Conservation (phyloP, 2,329 filamentous ascomycete species). For the Lasiodiplodia gonubiensis region DNA sequence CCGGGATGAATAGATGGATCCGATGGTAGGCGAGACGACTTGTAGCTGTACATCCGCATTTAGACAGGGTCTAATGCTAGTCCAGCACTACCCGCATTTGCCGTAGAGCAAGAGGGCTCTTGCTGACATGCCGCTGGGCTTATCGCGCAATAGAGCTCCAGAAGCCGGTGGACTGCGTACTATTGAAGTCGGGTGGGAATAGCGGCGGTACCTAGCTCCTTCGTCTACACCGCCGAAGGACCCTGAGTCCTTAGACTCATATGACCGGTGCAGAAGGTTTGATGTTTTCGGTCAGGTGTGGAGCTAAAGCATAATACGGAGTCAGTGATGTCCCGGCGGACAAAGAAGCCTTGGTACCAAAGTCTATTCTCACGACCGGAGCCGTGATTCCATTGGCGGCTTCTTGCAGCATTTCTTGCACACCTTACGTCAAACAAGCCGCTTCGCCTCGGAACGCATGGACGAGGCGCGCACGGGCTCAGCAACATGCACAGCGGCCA, state of each 20-base stretch:
- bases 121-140: neutral
- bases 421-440: neutral
- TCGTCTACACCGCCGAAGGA: neutral
- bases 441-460: neutral
- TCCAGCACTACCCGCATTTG: neutral
- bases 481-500: slow-evolving; percentile 4
- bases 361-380: neutral
- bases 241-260: neutral
- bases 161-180: neutral
- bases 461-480: slow-evolving; percentile 17
- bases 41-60: neutral
- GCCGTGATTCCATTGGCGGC: no score
- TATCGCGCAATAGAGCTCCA: no score
- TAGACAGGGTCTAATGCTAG: neutral
- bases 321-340: neutral
- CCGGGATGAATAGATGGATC: neutral
- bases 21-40: no score
- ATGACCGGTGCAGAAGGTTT: neutral
- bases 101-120: neutral
- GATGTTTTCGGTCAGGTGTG: neutral
- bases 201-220: neutral
- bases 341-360: neutral
- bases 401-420: neutral
- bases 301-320: neutral
- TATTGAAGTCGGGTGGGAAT: neutral